Base-by-base conservation (phyloP, 768 basidiomycete genomes). In the Solioccasus polychromus region DNA sequence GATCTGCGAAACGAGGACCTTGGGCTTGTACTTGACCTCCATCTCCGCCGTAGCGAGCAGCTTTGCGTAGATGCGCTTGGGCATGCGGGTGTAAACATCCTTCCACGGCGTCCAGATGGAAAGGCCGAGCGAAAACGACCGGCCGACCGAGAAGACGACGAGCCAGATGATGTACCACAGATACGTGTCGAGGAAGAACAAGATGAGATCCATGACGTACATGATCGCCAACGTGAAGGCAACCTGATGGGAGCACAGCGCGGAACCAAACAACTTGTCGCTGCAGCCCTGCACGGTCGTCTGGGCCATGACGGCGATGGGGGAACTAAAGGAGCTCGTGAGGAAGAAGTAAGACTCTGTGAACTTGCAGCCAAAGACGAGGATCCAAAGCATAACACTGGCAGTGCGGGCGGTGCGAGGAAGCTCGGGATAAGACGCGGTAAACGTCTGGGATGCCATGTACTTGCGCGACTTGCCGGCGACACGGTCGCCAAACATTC, bases 41-140 rank as follows among this genome's bases (percentile, higher is more conserved):
- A 98, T 98, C 61, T 98, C 95, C 2, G 78, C 82, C 0, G 95
- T 98, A 17, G 96, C 92, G 44, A 99, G 72, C 24, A 99, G 69
- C 73, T 99, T 99, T 53, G 95, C 93, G 66, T 96, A 99, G 51
- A 99, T 97, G 35, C 96, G 79, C 76, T 98, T 99, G 8, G 96
- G 96, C 59, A 99, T 74, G 42, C 96, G 78, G 14, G 92, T 92
- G 66, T 85, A 99, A 46, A 98, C 92, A 59, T 98, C 95, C 68
- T 88, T 88, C 96, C 96, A 99, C 0, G 96, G 96, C 0, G 96
- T 98, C 96, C 96, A 99, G 53, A 99, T 96, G 19, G 91, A 94
- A 52, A 99, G 75, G 10, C 96, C 96, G 22, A 99, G 77, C 2
- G 84, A 74, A 65, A 99, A 99, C 17, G 91, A 92, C 17, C 94